These are phyloP conservation scores for Salmacisia buchloeana DNA, from an alignment of 1,284 basidiomycete species.

Conservation along the genomic window DNA sequence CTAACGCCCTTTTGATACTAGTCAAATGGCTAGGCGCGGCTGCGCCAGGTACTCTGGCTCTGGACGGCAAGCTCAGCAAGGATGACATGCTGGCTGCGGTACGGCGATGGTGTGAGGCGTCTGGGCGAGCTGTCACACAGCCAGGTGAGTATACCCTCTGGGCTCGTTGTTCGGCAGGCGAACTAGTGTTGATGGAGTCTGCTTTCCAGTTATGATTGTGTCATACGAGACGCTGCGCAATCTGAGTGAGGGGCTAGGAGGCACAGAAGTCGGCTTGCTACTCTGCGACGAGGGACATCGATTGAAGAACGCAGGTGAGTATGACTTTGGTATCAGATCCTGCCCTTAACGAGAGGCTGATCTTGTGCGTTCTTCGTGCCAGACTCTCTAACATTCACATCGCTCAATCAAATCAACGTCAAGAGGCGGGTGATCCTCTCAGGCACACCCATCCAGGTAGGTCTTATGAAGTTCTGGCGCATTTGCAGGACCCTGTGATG, in stretches of 20 bases:
- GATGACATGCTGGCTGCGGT: conserved; percentile 46
- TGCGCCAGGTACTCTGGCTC: conserved; percentile 42
- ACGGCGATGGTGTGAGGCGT: conserved; percentile 43
- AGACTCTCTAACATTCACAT: conserved; percentile 67
- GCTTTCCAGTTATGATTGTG: conserved; percentile 77
- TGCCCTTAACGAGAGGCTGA: neutral
- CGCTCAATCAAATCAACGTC: conserved; percentile 77
- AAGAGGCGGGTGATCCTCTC: conserved; percentile 92
- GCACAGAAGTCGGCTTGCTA: conserved; percentile 71
- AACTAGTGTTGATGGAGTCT: neutral
- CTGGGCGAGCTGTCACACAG: conserved; percentile 39
- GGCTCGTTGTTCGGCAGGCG: neutral
- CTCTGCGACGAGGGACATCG: conserved; percentile 96
- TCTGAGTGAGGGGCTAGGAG: conserved; percentile 41
- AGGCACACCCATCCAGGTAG: conserved; percentile 87
- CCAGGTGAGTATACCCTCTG: conserved; percentile 18
- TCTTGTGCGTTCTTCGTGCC: neutral
- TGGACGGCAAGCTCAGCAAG: conserved; percentile 46
- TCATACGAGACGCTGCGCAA: conserved; percentile 87
- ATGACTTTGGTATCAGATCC: neutral
- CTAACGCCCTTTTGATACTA: neutral
- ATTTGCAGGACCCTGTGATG: neutral
- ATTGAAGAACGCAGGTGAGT: conserved; percentile 84
- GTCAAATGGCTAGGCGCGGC: conserved; percentile 45
- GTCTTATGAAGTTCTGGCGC: conserved; percentile 13